Base-by-base conservation (phyloP, 2,329 filamentous ascomycete species). In the Hypoxylon sp. region DNA sequence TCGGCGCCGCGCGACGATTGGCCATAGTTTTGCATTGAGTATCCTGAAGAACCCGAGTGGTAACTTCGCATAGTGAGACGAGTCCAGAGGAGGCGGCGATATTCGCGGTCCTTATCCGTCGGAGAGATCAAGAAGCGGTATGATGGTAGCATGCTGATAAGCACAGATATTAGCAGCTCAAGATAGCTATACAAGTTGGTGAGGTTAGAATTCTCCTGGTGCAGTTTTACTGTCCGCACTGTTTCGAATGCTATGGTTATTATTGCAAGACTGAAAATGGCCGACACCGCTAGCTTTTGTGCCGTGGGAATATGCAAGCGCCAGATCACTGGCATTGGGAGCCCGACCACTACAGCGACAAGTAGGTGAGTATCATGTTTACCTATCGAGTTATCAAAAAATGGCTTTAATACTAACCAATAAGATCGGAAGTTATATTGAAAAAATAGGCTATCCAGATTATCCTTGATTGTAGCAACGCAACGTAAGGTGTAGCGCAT, bases 121-220 rank as follows among this genome's bases (percentile, higher is more conserved):
- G 66, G 56, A 17, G 68, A 72, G n/a, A 72, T 36, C 11, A 72
- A 30, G 57, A 69, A 71, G 19, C 68, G 61, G 32, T 72, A 72
- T 17, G 68, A 72, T 14, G 68, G 70, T n/a, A 72, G 34, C 63
- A 71, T 65, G n/a, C 66, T 63, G 11, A 68, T 46, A 23, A 72
- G 48, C 2, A 71, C 70, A 1, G 66, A 59, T 10, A 72, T 55
- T 3, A 69, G 14, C 3, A 72, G 55, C 51, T 72, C 68, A 0
- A 71, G 60, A 41, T 72, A 72, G 43, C 60, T 52, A 38, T 71
- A 71, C 21, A 69, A 49, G 30, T 66, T 60, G 13, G 70, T 68
- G n/a, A 72, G 64, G 6, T 46, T 17, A 9, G 19, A 48, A 34
- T 30, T 59, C 21, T 62, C 17, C 10, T 60, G 43, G 58, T 66